phyloP scores from a whole-genome alignment of 108 stramenopile species.

The Fragilaria crotonensis region DNA sequence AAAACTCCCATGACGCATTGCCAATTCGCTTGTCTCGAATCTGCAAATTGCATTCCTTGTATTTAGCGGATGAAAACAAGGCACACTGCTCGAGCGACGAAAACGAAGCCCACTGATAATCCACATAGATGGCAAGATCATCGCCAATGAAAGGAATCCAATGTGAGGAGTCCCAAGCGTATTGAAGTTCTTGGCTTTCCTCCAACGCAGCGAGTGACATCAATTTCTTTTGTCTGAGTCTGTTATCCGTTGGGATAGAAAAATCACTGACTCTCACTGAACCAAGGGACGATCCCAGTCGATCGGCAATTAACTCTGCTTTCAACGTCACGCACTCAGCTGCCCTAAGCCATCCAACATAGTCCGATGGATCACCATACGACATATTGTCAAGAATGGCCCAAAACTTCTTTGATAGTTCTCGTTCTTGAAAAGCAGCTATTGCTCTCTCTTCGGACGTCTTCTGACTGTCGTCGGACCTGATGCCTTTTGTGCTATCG shows the following conservation, averaged over 20 bases:
- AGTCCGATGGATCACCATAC: conserved; percentile 42
- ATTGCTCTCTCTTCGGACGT: conserved; percentile 33
- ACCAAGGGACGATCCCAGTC: conserved; percentile 32
- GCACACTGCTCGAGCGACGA: conserved; percentile 51
- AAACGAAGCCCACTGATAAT: conserved; percentile 58
- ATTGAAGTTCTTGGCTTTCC: conserved; percentile 37
- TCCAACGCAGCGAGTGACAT: conserved; percentile 32
- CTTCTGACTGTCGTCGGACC: conserved; percentile 15
- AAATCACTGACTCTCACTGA: conserved; percentile 20
- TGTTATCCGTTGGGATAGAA: conserved; percentile 17
- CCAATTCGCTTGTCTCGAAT: neutral
- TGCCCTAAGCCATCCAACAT: conserved; percentile 60
- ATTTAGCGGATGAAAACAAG: conserved; percentile 11
- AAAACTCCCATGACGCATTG: neutral
- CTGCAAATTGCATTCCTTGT: neutral
- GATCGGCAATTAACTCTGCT: conserved; percentile 69
- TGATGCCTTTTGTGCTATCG: conserved; percentile 13
- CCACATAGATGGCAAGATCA: conserved; percentile 49
- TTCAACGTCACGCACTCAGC: conserved; percentile 64
- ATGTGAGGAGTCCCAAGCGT: conserved; percentile 10
- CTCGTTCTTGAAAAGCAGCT: conserved; percentile 48
- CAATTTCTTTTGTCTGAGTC: neutral
- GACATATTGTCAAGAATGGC: conserved; percentile 70
- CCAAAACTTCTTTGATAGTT: conserved; percentile 56
- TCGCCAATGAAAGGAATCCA: conserved; percentile 49